Base-by-base conservation (phyloP, 345 rosid genomes). In the Citrus sinensis region DNA sequence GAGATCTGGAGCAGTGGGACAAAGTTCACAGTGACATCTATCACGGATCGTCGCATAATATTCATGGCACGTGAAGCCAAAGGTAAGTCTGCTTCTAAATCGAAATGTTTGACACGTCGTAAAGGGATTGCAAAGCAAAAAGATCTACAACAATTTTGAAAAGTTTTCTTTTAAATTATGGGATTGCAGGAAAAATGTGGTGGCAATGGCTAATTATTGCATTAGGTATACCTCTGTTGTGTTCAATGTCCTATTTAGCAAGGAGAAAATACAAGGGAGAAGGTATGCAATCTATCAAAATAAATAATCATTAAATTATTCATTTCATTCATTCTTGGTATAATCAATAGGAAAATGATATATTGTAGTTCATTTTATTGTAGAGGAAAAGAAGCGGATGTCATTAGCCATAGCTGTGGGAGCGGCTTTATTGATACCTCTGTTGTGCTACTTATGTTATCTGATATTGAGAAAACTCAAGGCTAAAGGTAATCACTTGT, bases 181-280 rank as follows among this genome's bases (percentile, higher is more conserved):
- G 14, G 17, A 4, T 46, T 46, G 51, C 63, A 74, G 70, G 5
- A 60, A 74, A 11, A 4, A 60, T 34, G 1, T 22, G 83, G 80
- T 39, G 80, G 80, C 4, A 0, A 1, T 70, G 72, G 73, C 10
- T 70, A 16, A 80, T 42, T 11, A 2, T 80, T 70, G 34, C 40
- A 9, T 11, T 76, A 13, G 3, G n/a, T 6, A 25, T 59, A 34
- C 35, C 35, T 10, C 7, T 66, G 16, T 14, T 67, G 14, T 35
- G 63, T 25, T 40, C 9, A 30, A 0, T 72, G 2, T 29, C 4
- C 34, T 66, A 35, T 56, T 1, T 20, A 1, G 14, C 1, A 19
- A 16, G 73, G 46, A 73, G 32, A 54, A 71, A 55, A 22, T 27
- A 20, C 59, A 65, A 22, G 27, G 49, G 58, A 27, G 0, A 10